A percentile compares a stretch with the other conserved stretches of the same genome.
These are phyloP conservation scores for Chalciporus pseudorubinellus DNA, from an alignment of 768 basidiomycete genomes.

Conservation along the genomic window DNA sequence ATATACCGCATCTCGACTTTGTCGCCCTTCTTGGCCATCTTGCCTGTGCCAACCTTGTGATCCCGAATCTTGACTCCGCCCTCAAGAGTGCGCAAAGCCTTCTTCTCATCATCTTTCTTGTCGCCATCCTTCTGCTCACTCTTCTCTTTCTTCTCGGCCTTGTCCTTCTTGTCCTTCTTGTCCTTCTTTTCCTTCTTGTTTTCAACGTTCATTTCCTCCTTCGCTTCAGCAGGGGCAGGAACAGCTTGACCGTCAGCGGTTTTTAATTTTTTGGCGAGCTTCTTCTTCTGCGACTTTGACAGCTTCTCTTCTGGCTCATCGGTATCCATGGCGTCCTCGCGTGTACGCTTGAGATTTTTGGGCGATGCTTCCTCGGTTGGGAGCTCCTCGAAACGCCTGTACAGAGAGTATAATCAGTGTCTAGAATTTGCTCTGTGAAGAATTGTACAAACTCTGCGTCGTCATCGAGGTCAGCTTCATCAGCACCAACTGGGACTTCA, in stretches of 20 bases:
- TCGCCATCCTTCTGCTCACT: conserved; percentile 34
- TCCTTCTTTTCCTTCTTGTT: conserved; percentile 65
- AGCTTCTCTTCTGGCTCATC: conserved; percentile 37
- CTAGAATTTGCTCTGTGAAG: not conserved
- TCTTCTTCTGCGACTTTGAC: conserved; percentile 59
- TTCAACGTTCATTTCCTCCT: conserved; percentile 30
- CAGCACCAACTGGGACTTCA: conserved; percentile 69
- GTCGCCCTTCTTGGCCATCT: conserved; percentile 82
- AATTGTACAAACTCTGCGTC: conserved; percentile 39
- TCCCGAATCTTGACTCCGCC: conserved; percentile 80
- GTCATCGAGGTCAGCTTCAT: conserved; percentile 56
- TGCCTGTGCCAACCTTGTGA: conserved; percentile 76
- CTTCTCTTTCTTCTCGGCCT: conserved; percentile 33
- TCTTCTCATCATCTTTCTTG: conserved; percentile 29
- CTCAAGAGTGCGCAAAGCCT: conserved; percentile 41
- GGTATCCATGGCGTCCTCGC: conserved; percentile 54
- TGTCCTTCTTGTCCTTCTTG: conserved; percentile 35
- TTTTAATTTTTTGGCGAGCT: conserved; percentile 71
- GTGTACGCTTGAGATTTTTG: conserved; percentile 66
- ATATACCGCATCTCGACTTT: conserved; percentile 87
- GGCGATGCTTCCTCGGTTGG: conserved; percentile 33
- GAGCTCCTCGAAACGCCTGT: conserved; percentile 72
- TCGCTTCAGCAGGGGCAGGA: conserved; percentile 24
- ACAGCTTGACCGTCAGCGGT: conserved; percentile 48
- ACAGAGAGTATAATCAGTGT: not conserved